A percentile compares a stretch with the other conserved stretches of the same genome.
phyloP scores from a whole-genome alignment of 1,284 basidiomycete species.

The Thelephora terrestris region DNA sequence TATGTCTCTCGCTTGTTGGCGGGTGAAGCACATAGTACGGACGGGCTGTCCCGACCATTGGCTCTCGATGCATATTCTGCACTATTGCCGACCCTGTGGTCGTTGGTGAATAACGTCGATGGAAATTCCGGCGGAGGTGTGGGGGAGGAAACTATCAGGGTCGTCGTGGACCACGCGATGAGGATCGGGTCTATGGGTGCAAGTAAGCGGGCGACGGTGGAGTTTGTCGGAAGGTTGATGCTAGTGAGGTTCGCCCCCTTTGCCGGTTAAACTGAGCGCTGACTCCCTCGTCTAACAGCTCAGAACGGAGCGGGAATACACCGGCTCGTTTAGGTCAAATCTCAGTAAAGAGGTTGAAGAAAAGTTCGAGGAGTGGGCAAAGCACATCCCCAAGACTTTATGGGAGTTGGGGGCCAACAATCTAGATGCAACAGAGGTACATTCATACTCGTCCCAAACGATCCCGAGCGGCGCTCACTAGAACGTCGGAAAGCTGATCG shows the following conservation, averaged over 20 bases:
- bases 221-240: slow-evolving; percentile 61
- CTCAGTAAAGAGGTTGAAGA: slow-evolving; percentile 22
- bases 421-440: slow-evolving; percentile 45
- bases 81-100: slow-evolving; percentile 79
- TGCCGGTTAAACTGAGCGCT: slow-evolving; percentile 2
- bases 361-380: slow-evolving; percentile 51
- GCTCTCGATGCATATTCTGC: slow-evolving; percentile 54
- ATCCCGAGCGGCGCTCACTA: neutral
- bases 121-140: slow-evolving; percentile 15
- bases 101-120: slow-evolving; percentile 45
- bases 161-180: slow-evolving; percentile 49
- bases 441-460: slow-evolving; percentile 15
- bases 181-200: slow-evolving; percentile 45
- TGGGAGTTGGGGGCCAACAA: slow-evolving; percentile 74
- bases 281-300: slow-evolving; percentile 33
- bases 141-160: slow-evolving; percentile 34
- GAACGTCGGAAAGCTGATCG: slow-evolving; percentile 34
- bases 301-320: slow-evolving; percentile 46
- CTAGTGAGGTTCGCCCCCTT: slow-evolving; percentile 38
- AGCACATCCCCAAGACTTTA: slow-evolving; percentile 63
- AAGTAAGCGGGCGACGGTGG: slow-evolving; percentile 53
- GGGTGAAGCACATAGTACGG: slow-evolving; percentile 38
- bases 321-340: slow-evolving; percentile 36
- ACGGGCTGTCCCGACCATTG: slow-evolving; percentile 32
- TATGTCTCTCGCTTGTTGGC: slow-evolving; percentile 64